Evolutionary conservation across 1,139 yeast species (phyloP), one percentile per base, ranked within the genome.

Genomic region (Candida sp.): DNA sequence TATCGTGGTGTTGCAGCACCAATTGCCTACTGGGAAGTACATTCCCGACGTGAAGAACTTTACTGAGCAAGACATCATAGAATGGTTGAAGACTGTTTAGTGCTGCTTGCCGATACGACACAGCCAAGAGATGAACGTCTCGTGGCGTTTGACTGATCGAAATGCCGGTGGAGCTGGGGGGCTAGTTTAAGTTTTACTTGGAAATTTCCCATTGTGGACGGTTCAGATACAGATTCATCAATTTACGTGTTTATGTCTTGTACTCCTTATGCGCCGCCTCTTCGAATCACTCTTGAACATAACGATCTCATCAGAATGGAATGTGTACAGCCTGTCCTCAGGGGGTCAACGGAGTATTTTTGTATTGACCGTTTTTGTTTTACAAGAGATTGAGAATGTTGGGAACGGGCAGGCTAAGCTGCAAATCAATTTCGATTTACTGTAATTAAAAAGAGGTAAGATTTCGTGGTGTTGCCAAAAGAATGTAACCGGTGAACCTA

Each of bases 1-100:
- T 0, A 70, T 90, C 7, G 85, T 90, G 1, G 83, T 89, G 27
- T 75, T 90, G 48, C 74, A 81, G 54, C 87, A 88, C 50, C 92
- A 90, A 48, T 70, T 86, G 58, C 89, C 89, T 3, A 75, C 73
- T 6, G 86, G 80, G 50, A 69, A 73, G 48, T 86, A 75, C 55
- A 70, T 69, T 3, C 83, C 83, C 51, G 63, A 71, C 41, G 72
- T 69, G 5, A 69, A 70, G 5, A 78, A 73, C 28, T 77, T 83
- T 25, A 79, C 80, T 50, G 83, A 84, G 71, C 74, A 70, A 34
- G 81, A 78, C 46, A 67, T 89, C 46, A 74, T 80, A 53, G 74
- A 70, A 39, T 89, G 92, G 88, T 73, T 89, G 8, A 60, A 58
- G 47, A 54, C 54, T 5, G 58, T 60, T 32, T 50, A 50, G 47